A percentile compares a stretch with the other conserved stretches of the same genome.
Evolutionary conservation across 306 rosid genomes (phyloP).

Genomic region (Rubus idaeus): DNA sequence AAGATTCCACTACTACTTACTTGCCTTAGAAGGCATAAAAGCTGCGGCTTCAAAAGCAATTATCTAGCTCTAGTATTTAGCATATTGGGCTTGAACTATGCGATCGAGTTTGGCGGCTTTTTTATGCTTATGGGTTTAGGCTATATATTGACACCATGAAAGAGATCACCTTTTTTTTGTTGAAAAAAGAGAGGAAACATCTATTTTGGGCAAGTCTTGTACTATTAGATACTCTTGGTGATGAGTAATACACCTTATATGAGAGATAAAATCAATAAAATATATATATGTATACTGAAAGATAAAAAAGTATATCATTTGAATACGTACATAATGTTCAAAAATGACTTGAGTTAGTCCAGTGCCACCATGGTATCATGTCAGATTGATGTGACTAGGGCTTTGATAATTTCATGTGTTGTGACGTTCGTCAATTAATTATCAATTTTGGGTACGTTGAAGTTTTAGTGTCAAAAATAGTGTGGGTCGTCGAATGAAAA

Average conservation of each 20-base stretch:
- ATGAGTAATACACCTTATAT: no score
- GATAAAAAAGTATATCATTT: no score
- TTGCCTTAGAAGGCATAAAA: slow-evolving; percentile 13
- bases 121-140: neutral
- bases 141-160: neutral
- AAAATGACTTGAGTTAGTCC: no score
- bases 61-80: neutral
- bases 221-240: no score
- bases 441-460: neutral
- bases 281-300: no score
- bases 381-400: neutral
- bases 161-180: neutral
- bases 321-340: no score
- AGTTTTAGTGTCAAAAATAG: no score
- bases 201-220: no score
- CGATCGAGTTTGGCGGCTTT: no score
- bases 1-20: neutral
- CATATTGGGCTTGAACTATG: neutral
- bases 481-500: no score
- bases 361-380: no score
- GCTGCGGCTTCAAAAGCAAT: neutral
- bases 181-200: neutral
- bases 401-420: neutral
- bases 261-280: no score
- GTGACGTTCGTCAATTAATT: neutral